Evolutionary conservation across 2,329 filamentous ascomycete species (phyloP).

Genomic region (Pezicula neosporulosa): DNA sequence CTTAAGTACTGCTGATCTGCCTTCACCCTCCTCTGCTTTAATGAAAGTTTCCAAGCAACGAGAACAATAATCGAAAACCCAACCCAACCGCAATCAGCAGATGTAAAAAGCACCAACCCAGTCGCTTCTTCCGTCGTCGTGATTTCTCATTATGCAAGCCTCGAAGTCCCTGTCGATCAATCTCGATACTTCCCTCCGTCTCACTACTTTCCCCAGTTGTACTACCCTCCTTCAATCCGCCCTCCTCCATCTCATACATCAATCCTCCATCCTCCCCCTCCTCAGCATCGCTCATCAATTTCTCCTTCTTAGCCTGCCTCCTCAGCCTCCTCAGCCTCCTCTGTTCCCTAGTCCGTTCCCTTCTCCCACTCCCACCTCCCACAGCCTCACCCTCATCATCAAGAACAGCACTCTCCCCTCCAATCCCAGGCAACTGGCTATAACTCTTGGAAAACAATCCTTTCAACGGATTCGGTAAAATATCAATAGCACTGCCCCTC

Average conservation of each 20-base stretch:
- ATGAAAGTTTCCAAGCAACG: conserved; percentile 55
- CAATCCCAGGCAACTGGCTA: conserved; percentile 27
- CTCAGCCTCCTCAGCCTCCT: conserved; percentile 47
- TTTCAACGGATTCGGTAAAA: conserved; percentile 34
- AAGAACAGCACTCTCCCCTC: neutral
- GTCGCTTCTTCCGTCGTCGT: conserved; percentile 49
- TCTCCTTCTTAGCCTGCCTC: conserved; percentile 45
- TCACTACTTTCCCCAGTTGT: conserved; percentile 60
- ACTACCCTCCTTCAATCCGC: conserved; percentile 65
- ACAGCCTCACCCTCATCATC: conserved; percentile 4
- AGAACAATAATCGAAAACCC: conserved; percentile 54
- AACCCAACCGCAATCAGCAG: conserved; percentile 49
- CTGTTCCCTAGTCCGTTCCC: conserved; percentile 37
- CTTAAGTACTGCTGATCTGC: conserved; percentile 40
- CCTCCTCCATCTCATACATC: conserved; percentile 91
- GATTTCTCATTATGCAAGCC: conserved; percentile 41
- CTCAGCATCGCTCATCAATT: conserved; percentile 47
- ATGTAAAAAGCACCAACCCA: conserved; percentile 51
- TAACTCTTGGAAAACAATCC: conserved; percentile 29
- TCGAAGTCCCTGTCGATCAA: conserved; percentile 50
- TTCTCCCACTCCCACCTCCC: conserved; percentile 3
- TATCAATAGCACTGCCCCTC: conserved; percentile 17
- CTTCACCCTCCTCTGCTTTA: conserved; percentile 35
- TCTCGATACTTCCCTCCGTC: conserved; percentile 55
- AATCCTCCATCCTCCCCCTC: conserved; percentile 69